Evolutionary conservation across 2,329 filamentous ascomycete species (phyloP), one percentile per base, ranked within the genome.

Genomic region (Septoria linicola): DNA sequence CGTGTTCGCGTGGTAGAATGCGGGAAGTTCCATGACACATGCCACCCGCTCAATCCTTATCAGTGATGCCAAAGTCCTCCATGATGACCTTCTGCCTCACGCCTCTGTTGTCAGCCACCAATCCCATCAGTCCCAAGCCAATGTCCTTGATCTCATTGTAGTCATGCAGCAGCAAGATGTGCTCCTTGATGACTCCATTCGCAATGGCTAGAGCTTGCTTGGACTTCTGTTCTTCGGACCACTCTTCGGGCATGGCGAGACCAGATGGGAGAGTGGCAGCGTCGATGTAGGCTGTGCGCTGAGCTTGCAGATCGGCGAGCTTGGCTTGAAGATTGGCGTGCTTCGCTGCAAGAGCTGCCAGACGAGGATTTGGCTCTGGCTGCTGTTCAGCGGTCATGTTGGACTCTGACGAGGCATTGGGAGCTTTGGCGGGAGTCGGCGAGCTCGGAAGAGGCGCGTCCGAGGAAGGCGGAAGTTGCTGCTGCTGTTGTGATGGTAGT

Each of bases 141-240:
- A 85, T 73, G 66, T 88, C 85, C 56, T 83, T 82, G 60, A 87
- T 81, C 66, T 87, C 84, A 61, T 88, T 88, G 69, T 88, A 88
- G 51, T 80, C 73, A 58, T 87, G 83, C 25, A 88, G 72, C 3
- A 84, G 72, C 52, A 75, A 76, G 62, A 88, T 88, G 65, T 88
- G 84, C 25, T 72, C 71, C 47, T 81, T 78, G 44, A 85, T 80
- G 8, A 80, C 79, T 16, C 70, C 68, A 34, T 78, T 72, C 0
- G 80, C 74, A 8, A 75, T 72, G 11, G 58, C 67, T 55, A 72
- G 65, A 3, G 70, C 70, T 51, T 59, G 60, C 21, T 55, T 51
- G 19, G 57, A 41, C 32, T 55, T 51, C 30, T 66, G 54, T 19
- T 66, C 62, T 8, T 30, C 30, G 16, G 19, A 49, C 55, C 60